phyloP scores from a whole-genome alignment of 2,329 filamentous ascomycete genomes.

The Sporothrix pallida region DNA sequence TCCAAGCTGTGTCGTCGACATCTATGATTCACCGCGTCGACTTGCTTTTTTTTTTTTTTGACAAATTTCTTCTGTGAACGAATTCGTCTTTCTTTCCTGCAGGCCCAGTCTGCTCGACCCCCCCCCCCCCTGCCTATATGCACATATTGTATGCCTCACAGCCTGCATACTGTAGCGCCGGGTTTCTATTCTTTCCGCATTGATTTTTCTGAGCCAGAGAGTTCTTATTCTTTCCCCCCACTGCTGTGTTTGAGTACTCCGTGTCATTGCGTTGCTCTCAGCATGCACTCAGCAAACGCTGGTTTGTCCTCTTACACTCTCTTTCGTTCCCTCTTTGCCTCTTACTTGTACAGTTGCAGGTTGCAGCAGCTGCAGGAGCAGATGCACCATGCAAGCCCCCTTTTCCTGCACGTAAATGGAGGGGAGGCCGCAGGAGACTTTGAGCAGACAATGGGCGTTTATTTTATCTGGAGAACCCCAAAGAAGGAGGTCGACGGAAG shows the following conservation, averaged over 20 bases:
- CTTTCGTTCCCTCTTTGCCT: too few species aligned
- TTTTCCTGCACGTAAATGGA: conserved; percentile 24
- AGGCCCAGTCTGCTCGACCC: background rate
- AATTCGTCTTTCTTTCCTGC: background rate
- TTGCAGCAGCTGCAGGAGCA: background rate
- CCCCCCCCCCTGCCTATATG: background rate
- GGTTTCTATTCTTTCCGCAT: background rate
- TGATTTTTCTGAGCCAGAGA: background rate
- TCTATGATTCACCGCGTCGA: background rate
- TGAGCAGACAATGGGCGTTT: background rate
- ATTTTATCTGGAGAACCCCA: conserved; percentile 2
- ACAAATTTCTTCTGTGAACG: too few species aligned
- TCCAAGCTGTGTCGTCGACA: background rate
- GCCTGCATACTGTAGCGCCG: conserved; percentile 24
- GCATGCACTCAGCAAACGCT: conserved; percentile 32
- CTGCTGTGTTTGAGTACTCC: conserved; percentile 28
- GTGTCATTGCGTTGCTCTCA: conserved; percentile 36
- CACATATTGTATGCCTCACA: conserved; percentile 11
- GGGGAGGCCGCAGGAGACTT: background rate
- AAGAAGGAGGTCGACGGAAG: background rate
- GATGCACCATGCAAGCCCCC: conserved; percentile 27
- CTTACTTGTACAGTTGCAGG: too few species aligned
- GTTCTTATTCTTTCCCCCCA: background rate
- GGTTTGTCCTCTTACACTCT: background rate
- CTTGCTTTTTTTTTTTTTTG: background rate